phyloP scores from a whole-genome alignment of 495 filamentous ascomycete genomes.

The Tuber brumale region DNA sequence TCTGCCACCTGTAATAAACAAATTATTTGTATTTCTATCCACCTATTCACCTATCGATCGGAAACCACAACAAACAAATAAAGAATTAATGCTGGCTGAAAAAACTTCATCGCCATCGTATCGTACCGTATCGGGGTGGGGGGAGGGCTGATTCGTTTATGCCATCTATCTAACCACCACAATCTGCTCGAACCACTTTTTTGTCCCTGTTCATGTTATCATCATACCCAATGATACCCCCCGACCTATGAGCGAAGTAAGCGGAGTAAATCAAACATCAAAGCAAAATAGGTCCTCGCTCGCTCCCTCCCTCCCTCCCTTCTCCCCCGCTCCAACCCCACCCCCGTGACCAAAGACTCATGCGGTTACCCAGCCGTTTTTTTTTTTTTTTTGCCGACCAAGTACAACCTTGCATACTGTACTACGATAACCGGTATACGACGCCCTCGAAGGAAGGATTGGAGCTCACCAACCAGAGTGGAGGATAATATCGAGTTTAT shows the following conservation, averaged over 20 bases:
- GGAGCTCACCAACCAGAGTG: background rate
- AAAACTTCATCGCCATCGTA: background rate
- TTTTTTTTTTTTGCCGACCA: background rate
- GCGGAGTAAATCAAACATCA: background rate
- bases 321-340: background rate
- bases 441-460: background rate
- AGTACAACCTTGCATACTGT: background rate
- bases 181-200: background rate
- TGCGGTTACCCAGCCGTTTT: slow-evolving; percentile 1
- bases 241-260: background rate
- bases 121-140: background rate
- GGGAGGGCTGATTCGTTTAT: background rate
- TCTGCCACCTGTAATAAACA: slow-evolving; percentile 1
- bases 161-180: background rate
- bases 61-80: background rate
- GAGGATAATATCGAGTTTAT: background rate
- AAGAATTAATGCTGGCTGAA: background rate
- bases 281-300: background rate
- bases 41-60: background rate
- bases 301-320: background rate
- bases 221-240: background rate
- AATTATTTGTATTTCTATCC: slow-evolving; percentile 1
- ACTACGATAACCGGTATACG: background rate
- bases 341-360: background rate
- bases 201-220: background rate